These are phyloP conservation scores for Monilinia fructicola DNA, from an alignment of 2,329 filamentous ascomycete species.

Conservation along the genomic window DNA sequence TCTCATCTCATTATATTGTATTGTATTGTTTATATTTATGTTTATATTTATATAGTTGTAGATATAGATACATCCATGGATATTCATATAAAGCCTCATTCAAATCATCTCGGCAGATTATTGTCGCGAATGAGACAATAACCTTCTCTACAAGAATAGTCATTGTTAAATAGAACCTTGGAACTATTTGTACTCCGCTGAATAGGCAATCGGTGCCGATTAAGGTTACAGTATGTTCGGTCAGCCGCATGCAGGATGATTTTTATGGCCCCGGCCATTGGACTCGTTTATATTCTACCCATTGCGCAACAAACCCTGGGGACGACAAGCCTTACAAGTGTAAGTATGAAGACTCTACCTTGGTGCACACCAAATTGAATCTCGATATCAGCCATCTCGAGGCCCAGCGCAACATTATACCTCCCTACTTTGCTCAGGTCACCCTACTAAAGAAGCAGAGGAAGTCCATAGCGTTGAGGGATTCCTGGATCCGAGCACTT, in stretches of 20 bases:
- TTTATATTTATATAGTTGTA: no score
- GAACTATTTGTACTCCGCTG: neutral
- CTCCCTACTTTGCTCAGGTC: no score
- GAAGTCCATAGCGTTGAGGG: no score
- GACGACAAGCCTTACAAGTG: neutral
- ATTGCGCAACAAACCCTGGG: neutral
- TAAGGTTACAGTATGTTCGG: neutral
- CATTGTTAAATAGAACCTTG: neutral
- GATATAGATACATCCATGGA: no score
- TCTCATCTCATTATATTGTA: no score
- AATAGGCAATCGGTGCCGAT: neutral
- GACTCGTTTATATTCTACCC: conserved; percentile 7
- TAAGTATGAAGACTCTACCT: no score
- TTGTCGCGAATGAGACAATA: neutral
- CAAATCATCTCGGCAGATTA: neutral
- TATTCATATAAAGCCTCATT: neutral
- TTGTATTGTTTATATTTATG: no score
- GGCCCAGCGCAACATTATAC: no score
- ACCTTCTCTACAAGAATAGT: neutral
- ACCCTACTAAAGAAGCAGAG: no score
- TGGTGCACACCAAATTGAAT: no score
- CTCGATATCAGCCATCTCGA: no score
- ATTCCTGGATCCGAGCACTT: no score
- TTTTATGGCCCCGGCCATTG: neutral
- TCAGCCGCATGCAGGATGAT: conserved; percentile 4